Evolutionary conservation across 1,284 basidiomycete genomes (phyloP).

Genomic region (Ceratobasidium sp.): DNA sequence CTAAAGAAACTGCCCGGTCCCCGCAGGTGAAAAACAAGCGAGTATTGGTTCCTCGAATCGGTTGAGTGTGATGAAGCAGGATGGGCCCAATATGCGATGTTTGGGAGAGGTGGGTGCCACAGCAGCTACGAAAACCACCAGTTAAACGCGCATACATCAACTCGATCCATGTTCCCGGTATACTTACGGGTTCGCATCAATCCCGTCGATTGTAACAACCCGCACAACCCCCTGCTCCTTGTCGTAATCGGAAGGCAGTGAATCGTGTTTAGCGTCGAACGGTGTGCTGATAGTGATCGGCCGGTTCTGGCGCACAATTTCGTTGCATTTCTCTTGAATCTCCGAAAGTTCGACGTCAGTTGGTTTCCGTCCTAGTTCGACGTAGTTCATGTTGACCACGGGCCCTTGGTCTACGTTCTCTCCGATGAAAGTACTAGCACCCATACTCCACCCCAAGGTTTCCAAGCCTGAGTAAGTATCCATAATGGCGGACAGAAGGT

Average conservation of each 20-base stretch:
- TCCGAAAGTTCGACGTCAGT: conserved; percentile 39
- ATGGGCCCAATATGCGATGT: conserved; percentile 39
- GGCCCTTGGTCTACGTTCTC: not conserved
- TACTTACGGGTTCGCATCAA: conserved; percentile 46
- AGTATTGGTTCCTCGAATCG: conserved; percentile 45
- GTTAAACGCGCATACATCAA: conserved; percentile 1
- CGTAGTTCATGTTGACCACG: conserved; percentile 23
- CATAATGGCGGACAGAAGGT: conserved; percentile 44
- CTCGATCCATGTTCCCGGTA: not conserved
- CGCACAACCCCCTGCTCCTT: conserved; percentile 42
- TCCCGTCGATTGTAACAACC: conserved; percentile 45
- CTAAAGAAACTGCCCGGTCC: conserved; percentile 8
- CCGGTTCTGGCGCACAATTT: conserved; percentile 32
- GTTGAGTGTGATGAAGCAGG: conserved; percentile 41
- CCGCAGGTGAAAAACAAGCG: conserved; percentile 38
- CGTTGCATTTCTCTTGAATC: conserved; percentile 44
- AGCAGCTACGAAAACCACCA: conserved; percentile 25
- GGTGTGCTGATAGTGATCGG: conserved; percentile 30
- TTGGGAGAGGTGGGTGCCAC: conserved; percentile 46
- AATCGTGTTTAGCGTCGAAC: conserved; percentile 27
- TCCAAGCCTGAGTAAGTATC: conserved; percentile 43
- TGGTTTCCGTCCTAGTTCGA: conserved; percentile 41
- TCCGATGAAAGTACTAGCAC: conserved; percentile 18
- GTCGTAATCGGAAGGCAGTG: conserved; percentile 43
- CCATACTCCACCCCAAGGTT: conserved; percentile 46